Evolutionary conservation across 495 filamentous ascomycete genomes (phyloP).

Genomic region (Penicillium steckii): DNA sequence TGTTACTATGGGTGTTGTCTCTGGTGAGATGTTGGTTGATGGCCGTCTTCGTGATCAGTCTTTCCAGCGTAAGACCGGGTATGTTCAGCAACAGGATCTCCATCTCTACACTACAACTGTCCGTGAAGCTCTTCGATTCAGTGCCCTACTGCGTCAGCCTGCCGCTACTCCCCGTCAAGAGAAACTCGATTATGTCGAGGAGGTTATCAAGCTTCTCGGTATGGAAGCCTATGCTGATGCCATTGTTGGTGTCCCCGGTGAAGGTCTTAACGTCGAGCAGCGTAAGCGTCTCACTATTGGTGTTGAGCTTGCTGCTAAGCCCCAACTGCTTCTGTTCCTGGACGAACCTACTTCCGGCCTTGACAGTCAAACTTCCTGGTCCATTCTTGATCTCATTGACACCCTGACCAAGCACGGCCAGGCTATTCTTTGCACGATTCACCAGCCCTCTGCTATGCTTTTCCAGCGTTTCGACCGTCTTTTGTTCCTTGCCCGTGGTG

Average conservation of each 20-base stretch:
- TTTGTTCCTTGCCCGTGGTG: slow-evolving; percentile 78
- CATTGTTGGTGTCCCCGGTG: slow-evolving; percentile 44
- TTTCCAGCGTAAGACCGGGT: slow-evolving; percentile 92
- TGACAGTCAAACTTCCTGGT: slow-evolving; percentile 89
- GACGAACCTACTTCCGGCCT: slow-evolving; percentile 91
- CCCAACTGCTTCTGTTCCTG: slow-evolving; percentile 38
- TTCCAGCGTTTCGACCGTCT: slow-evolving; percentile 94
- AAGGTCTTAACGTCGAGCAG: slow-evolving; percentile 86
- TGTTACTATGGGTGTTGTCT: slow-evolving; percentile 51
- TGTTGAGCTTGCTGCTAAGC: slow-evolving; percentile 88
- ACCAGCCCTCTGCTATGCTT: slow-evolving; percentile 91
- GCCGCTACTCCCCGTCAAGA: slow-evolving; percentile 66
- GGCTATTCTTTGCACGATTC: slow-evolving; percentile 93
- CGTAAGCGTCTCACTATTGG: slow-evolving; percentile 86
- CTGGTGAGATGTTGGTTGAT: slow-evolving; percentile 55
- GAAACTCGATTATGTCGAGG: slow-evolving; percentile 86
- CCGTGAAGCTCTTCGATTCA: slow-evolving; percentile 79
- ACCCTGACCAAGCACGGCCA: slow-evolving; percentile 87
- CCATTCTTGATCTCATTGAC: slow-evolving; percentile 79
- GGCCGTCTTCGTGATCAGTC: slow-evolving; percentile 62
- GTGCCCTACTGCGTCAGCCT: slow-evolving; percentile 81
- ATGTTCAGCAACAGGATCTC: slow-evolving; percentile 94
- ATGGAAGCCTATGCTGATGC: slow-evolving; percentile 61
- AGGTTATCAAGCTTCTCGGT: slow-evolving; percentile 89
- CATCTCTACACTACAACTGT: slow-evolving; percentile 85